Evolutionary conservation across 2,329 filamentous ascomycete genomes (phyloP).

Genomic region (Penicillium sp.): DNA sequence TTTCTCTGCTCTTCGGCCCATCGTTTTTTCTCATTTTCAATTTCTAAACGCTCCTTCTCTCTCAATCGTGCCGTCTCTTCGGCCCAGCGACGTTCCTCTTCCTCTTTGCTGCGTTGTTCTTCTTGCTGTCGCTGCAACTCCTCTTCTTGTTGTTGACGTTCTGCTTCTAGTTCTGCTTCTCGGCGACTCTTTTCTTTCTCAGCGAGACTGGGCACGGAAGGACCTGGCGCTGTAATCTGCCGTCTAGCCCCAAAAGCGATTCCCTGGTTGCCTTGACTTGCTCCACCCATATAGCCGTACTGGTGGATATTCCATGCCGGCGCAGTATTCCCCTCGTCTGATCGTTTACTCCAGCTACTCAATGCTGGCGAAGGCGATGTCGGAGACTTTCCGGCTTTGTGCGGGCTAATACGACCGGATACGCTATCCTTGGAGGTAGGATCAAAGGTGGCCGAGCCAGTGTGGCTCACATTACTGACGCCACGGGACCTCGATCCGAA

Average conservation of each 20-base stretch:
- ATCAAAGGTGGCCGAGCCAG: slow-evolving; percentile 40
- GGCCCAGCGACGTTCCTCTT: slow-evolving; percentile 46
- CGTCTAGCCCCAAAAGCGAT: slow-evolving; percentile 87
- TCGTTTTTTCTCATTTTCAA: slow-evolving; percentile 44
- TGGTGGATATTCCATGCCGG: slow-evolving; percentile 99
- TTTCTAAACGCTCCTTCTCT: slow-evolving; percentile 48
- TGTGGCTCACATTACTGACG: slow-evolving; percentile 35
- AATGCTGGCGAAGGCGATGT: slow-evolving; percentile 49
- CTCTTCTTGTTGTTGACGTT: slow-evolving; percentile 45
- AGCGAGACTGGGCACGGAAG: slow-evolving; percentile 72
- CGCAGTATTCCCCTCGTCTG: slow-evolving; percentile 72
- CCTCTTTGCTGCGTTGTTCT: slow-evolving; percentile 41
- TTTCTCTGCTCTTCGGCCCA: slow-evolving; percentile 56
- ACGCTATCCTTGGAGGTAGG: slow-evolving; percentile 30
- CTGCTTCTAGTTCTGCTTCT: slow-evolving; percentile 55
- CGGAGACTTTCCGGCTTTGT: slow-evolving; percentile 39
- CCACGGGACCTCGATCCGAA: slow-evolving; percentile 8
- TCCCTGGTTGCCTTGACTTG: slow-evolving; percentile 91
- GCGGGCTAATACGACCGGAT: slow-evolving; percentile 57
- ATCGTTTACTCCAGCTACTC: slow-evolving; percentile 86
- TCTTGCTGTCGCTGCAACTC: slow-evolving; percentile 47
- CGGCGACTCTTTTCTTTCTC: slow-evolving; percentile 73
- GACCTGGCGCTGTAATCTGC: slow-evolving; percentile 83
- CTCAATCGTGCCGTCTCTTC: slow-evolving; percentile 45
- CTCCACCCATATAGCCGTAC: slow-evolving; percentile 97